These are phyloP conservation scores for Neopestalotiopsis rosae DNA, from an alignment of 2,329 filamentous ascomycete species.

Conservation along the genomic window DNA sequence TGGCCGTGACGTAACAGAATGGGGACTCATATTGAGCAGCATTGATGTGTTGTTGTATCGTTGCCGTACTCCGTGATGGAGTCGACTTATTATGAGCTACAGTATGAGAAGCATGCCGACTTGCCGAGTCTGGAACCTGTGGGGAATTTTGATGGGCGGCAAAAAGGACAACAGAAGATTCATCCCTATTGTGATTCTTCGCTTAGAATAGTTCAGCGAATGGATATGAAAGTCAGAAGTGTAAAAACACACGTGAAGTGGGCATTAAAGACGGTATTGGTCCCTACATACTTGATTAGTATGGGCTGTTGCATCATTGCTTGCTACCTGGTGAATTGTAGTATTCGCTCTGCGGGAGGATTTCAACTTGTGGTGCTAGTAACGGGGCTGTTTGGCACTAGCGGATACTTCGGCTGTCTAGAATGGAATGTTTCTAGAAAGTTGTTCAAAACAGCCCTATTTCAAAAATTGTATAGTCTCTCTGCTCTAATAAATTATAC, in stretches of 20 bases:
- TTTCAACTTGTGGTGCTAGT: no score
- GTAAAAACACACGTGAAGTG: background rate
- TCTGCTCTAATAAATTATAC: background rate
- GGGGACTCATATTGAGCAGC: background rate
- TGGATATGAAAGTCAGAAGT: background rate
- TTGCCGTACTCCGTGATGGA: constrained; percentile 2
- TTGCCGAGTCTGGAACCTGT: background rate
- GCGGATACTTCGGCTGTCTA: background rate
- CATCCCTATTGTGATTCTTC: background rate
- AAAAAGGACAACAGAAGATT: background rate
- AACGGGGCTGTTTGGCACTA: no score
- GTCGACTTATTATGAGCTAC: background rate
- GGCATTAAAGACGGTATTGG: background rate
- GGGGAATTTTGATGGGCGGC: background rate
- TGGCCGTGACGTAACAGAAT: background rate
- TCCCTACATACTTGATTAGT: background rate
- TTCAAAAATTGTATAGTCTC: background rate
- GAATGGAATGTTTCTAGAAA: background rate
- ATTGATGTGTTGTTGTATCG: background rate
- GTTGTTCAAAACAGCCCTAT: background rate
- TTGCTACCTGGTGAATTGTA: no score
- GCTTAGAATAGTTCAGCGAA: background rate
- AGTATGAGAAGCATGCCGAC: background rate
- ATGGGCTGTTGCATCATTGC: background rate
- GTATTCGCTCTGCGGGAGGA: no score